Base-by-base conservation (phyloP, 2,329 filamentous ascomycete species). In the Epichloe hybrida region DNA sequence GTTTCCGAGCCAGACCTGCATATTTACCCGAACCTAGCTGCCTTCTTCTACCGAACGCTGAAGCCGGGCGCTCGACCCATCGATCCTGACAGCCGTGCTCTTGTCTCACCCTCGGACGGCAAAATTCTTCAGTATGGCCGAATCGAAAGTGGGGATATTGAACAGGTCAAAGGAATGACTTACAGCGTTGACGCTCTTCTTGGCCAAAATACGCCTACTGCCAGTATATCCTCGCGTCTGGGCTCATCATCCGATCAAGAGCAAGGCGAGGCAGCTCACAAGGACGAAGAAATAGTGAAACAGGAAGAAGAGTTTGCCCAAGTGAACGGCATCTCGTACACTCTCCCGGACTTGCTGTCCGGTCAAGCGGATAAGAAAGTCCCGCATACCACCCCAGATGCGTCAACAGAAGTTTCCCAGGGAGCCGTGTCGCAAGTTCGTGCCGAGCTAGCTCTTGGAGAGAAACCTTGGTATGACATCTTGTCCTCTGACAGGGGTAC, bases 141-240 rank as follows among this genome's bases (percentile, higher is more conserved):
- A 59, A 96, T 98, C 52, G 85, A 94, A 61, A 82, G 90, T 60
- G 90, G 91, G 46, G 88, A 96, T 62, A 94, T 98, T 42, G 93
- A 98, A 66, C 93, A 98, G 70, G 91, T 98, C 56, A 98, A 98
- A 70, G 93, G 93, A 53, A 93, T 98, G 76, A 98, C 93, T 1
- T 98, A 98, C 69, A 95, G 84, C 57, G 79, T 98, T 50, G 93
- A 98, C 64, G 90, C 93, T 7, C 77, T 98, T 2, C 77, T 98
- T 2, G 93, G 93, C 48, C 81, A 79, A 56, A 72, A 74, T 54
- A 78, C 74, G 5, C 77, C 77, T 38, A 64, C 74, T 5, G 67
- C 76, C 17, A 79, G 79, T 68, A 67, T 83, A 59, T 60, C 57
- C 2, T 59, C 59, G 2, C 52, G 51, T 21, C 44, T 53, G 17